Percentiles rank a stretch among this genome's conserved stretches.
These are phyloP conservation scores for Cicer yamashitae DNA, from an alignment of 306 rosid genomes.

Conservation along the genomic window DNA sequence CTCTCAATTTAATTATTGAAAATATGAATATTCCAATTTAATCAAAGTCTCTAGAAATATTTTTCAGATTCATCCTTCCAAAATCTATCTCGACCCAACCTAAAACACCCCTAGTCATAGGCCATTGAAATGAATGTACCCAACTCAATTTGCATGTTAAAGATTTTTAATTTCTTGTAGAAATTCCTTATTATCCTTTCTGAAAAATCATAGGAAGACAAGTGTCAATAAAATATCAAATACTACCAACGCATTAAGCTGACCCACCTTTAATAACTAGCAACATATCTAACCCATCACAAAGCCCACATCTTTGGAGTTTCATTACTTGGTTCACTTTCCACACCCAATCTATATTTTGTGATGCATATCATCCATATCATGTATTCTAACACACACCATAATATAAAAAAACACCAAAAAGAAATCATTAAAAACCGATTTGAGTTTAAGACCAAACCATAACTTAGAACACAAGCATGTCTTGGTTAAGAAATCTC, in stretches of 20 bases:
- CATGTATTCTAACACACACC: background rate
- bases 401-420: background rate
- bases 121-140: no score
- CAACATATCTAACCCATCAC: slow-evolving; percentile 1
- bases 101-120: no score
- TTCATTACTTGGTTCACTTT: slow-evolving; percentile 18
- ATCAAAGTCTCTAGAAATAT: no score
- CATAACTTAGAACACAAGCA: slow-evolving; percentile 12
- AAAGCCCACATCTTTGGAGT: slow-evolving; percentile 13
- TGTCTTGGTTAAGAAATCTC: slow-evolving; percentile 81
- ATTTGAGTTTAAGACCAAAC: slow-evolving; percentile 37
- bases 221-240: background rate
- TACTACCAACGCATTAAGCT: background rate
- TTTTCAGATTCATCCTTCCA: no score
- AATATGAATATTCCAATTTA: no score
- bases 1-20: no score
- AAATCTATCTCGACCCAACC: no score
- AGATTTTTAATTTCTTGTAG: no score
- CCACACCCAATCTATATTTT: slow-evolving; percentile 38
- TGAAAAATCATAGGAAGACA: no score
- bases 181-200: no score
- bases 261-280: slow-evolving; percentile 18
- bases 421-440: slow-evolving; percentile 16
- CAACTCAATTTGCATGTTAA: no score
- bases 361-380: slow-evolving; percentile 42